A percentile compares a stretch with the other conserved stretches of the same genome.
Conservation (phyloP, 352 stramenopile genomes). For the Halophytophthora polymorphica region DNA sequence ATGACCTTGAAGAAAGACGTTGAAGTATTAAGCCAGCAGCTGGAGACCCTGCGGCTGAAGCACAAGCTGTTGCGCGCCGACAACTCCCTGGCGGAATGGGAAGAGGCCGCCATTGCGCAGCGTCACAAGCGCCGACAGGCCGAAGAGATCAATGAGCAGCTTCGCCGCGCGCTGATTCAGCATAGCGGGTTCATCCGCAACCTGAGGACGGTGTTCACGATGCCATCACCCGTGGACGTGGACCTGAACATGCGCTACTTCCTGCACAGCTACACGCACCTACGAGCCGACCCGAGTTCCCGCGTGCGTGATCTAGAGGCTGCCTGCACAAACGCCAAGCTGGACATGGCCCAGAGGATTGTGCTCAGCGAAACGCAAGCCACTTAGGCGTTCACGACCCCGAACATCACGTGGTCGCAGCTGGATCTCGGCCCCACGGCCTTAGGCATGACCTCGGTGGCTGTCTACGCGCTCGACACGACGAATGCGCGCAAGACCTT, state of each 20-base stretch:
- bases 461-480: conserved; percentile 25
- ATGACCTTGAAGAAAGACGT: conserved; percentile 20
- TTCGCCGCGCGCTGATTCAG: conserved; percentile 17
- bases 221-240: conserved; percentile 14
- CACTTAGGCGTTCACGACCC: conserved; percentile 13
- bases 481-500: conserved; percentile 23
- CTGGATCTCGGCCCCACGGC: conserved; percentile 14
- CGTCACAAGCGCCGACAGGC: conserved; percentile 17
- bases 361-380: conserved; percentile 20
- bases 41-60: conserved; percentile 16
- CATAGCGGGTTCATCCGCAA: conserved; percentile 14
- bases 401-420: conserved; percentile 18
- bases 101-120: conserved; percentile 23
- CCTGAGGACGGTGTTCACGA: conserved; percentile 20
- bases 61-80: conserved; percentile 15
- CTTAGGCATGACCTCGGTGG: conserved; percentile 33
- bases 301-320: conserved; percentile 17
- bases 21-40: conserved; percentile 15
- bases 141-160: conserved; percentile 20
- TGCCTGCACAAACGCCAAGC: conserved; percentile 23
- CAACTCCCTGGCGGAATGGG: conserved; percentile 22
- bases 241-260: conserved; percentile 39
- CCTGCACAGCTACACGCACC: conserved; percentile 39
- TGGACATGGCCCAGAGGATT: conserved; percentile 27
- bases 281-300: conserved; percentile 13